Evolutionary conservation across 306 rosid species (phyloP).

Genomic region (Pyrus communis): DNA sequence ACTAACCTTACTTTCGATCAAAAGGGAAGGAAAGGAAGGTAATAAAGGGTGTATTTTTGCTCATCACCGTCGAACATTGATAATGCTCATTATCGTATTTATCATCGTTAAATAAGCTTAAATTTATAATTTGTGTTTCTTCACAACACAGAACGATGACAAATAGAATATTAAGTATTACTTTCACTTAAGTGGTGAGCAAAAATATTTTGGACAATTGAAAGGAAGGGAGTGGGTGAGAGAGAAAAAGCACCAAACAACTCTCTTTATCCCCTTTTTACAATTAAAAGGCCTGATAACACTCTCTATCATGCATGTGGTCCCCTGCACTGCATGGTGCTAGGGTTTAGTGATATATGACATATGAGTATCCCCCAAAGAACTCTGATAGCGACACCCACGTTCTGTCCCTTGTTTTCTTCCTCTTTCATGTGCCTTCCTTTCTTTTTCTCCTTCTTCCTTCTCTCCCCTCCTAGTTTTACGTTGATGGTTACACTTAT

Average conservation of each 20-base stretch:
- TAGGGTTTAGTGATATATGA: background rate
- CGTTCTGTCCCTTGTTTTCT: slow-evolving; percentile 21
- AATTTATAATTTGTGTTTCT: no score
- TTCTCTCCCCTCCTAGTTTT: background rate
- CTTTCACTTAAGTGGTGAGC: no score
- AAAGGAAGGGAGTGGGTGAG: background rate
- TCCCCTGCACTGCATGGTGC: slow-evolving; percentile 16
- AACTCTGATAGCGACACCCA: slow-evolving; percentile 32
- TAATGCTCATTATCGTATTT: no score
- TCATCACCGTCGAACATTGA: fast-evolving
- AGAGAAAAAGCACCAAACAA: background rate
- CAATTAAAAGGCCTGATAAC: background rate
- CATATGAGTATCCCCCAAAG: slow-evolving; percentile 2
- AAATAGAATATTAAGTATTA: no score
- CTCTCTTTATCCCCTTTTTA: background rate
- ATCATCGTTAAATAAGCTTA: no score
- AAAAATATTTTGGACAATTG: no score
- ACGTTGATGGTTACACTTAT: background rate
- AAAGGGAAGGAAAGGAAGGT: background rate
- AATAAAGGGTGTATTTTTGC: background rate
- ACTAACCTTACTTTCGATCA: background rate
- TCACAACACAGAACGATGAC: fast-evolving
- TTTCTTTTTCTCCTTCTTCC: background rate
- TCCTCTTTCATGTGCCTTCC: background rate
- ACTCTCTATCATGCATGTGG: slow-evolving; percentile 8